These are phyloP conservation scores for Selaginella moellendorffii DNA, from an alignment of 75 land plant species.

Conservation along the genomic window DNA sequence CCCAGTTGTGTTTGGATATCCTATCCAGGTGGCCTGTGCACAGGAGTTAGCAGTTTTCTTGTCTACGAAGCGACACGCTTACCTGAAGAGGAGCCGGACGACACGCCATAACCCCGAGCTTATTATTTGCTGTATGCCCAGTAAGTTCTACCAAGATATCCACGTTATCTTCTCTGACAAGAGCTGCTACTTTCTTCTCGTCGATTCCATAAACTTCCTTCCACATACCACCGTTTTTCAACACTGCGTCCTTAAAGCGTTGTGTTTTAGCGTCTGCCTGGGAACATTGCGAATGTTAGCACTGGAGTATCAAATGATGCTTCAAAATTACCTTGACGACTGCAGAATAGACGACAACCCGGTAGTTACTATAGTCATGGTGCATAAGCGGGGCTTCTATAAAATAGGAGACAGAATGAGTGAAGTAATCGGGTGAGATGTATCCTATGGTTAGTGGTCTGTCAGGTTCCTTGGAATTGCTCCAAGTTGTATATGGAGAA, in stretches of 20 bases:
- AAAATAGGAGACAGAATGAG: slow-evolving; percentile 97
- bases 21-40: slow-evolving; percentile 93
- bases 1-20: slow-evolving; percentile 97
- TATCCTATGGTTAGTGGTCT: slow-evolving; percentile 84
- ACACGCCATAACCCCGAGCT: slow-evolving; percentile 88
- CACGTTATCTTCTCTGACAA: slow-evolving; percentile 89
- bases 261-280: slow-evolving; percentile 93
- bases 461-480: slow-evolving; percentile 69
- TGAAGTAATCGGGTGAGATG: slow-evolving; percentile 95
- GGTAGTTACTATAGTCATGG: slow-evolving; percentile 88
- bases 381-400: slow-evolving; percentile 83
- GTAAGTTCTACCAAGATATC: slow-evolving; percentile 95
- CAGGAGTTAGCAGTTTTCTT: slow-evolving; percentile 1
- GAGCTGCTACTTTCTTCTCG: slow-evolving; percentile 81
- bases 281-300: slow-evolving; percentile 6
- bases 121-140: slow-evolving; percentile 95
- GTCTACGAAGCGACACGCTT: background rate
- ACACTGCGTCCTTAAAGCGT: slow-evolving; percentile 61
- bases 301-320: background rate
- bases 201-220: slow-evolving; percentile 93
- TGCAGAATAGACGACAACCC: slow-evolving; percentile 85
- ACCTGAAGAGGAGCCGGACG: slow-evolving; percentile 97
- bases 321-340: slow-evolving; percentile 78
- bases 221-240: slow-evolving; percentile 85
- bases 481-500: slow-evolving; percentile 68